Evolutionary conservation across 768 basidiomycete genomes (phyloP).

Genomic region (Tephrocybe rancida): DNA sequence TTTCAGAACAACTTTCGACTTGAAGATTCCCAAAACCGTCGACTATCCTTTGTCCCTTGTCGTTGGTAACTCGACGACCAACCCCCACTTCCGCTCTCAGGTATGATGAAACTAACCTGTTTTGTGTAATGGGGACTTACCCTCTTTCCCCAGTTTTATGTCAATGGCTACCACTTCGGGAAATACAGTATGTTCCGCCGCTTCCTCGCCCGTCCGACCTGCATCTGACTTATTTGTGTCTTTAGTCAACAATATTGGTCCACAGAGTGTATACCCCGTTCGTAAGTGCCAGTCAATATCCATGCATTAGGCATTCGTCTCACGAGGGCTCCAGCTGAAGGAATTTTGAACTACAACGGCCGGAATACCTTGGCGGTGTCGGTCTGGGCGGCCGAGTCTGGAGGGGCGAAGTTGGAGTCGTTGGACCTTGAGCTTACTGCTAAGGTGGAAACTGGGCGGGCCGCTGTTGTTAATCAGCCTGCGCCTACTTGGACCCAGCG

Average conservation of each 20-base stretch:
- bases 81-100: slow-evolving; percentile 45
- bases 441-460: slow-evolving; percentile 38
- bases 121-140: neutral
- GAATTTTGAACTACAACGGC: slow-evolving; percentile 51
- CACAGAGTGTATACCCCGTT: slow-evolving; percentile 43
- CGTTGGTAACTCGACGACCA: slow-evolving; percentile 44
- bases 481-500: slow-evolving; percentile 33
- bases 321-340: slow-evolving; percentile 37
- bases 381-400: slow-evolving; percentile 42
- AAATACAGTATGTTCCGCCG: slow-evolving; percentile 37
- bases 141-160: slow-evolving; percentile 31
- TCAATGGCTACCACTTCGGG: slow-evolving; percentile 48
- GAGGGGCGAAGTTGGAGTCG: slow-evolving; percentile 44
- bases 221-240: neutral
- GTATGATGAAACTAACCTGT: slow-evolving; percentile 14
- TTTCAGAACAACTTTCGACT: slow-evolving; percentile 40
- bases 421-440: slow-evolving; percentile 39
- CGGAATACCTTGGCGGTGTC: slow-evolving; percentile 49
- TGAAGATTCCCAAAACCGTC: slow-evolving; percentile 45
- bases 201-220: neutral
- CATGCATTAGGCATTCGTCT: neutral
- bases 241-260: slow-evolving; percentile 44
- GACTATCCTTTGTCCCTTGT: slow-evolving; percentile 52
- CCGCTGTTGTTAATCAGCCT: slow-evolving; percentile 35
- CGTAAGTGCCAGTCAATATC: slow-evolving; percentile 30